Percentiles rank a stretch among this genome's conserved stretches.
These are phyloP conservation scores for Botrytis porri DNA, from an alignment of 2,329 filamentous ascomycete species.

Conservation along the genomic window DNA sequence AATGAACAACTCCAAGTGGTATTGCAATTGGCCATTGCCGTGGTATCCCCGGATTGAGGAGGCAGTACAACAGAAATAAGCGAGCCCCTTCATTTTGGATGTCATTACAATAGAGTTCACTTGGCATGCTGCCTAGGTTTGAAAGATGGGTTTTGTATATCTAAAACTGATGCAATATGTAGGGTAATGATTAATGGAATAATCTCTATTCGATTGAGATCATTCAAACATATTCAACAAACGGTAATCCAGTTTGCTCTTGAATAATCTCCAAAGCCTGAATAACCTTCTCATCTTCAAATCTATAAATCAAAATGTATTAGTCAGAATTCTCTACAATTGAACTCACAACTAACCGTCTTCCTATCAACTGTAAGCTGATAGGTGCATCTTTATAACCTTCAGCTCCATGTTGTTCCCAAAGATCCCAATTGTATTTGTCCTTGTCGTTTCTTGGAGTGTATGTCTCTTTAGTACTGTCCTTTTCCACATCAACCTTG, in stretches of 20 bases:
- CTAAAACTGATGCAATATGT: background rate
- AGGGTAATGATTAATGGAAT: no score
- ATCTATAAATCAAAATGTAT: slow-evolving; percentile 28
- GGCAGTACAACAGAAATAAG: background rate
- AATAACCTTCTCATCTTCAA: slow-evolving; percentile 42
- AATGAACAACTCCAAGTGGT: background rate
- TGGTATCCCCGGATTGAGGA: background rate
- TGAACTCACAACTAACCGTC: slow-evolving; percentile 28
- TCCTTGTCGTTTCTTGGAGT: slow-evolving; percentile 38
- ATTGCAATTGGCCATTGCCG: no score
- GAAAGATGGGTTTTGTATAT: background rate
- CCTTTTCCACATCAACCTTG: slow-evolving; percentile 36
- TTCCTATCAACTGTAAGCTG: slow-evolving; percentile 42
- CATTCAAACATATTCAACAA: slow-evolving; percentile 31
- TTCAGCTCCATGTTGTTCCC: slow-evolving; percentile 39
- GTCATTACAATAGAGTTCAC: background rate
- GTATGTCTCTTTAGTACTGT: slow-evolving; percentile 33
- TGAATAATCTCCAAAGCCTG: slow-evolving; percentile 39
- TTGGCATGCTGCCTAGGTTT: background rate
- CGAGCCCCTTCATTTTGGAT: background rate
- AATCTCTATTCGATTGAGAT: background rate
- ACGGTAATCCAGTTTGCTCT: slow-evolving; percentile 38
- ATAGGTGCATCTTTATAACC: slow-evolving; percentile 43
- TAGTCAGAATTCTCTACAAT: slow-evolving; percentile 20
- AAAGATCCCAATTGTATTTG: slow-evolving; percentile 37